Evolutionary conservation across 2,329 filamentous ascomycete species (phyloP), one percentile per base, ranked within the genome.

Genomic region (Penicillium sp.): DNA sequence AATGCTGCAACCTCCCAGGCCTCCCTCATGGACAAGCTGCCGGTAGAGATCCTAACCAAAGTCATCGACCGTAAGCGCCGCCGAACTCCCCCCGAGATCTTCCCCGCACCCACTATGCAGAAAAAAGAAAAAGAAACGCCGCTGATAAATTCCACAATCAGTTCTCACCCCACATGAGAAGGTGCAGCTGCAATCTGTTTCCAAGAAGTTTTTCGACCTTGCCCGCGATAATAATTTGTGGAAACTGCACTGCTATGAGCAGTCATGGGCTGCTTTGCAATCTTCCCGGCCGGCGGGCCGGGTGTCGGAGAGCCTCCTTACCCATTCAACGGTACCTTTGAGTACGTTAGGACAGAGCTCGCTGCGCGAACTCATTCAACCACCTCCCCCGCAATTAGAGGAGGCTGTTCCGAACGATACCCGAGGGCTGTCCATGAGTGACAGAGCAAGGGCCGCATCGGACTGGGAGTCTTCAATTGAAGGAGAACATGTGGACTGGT

Each of bases 401-500:
- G 53, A 59, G 24, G 43, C 5, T 9, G 24, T 4, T 5, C 19
- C 44, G 19, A 53, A 50, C n/a, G 52, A 51, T 19, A 37, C 49
- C 5, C 46, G 52, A 19, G 46, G 47, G 5, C 44, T 63, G 26
- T 69, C 73, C 14, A 62, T 64, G 53, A 68, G 64, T 27, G 67
- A 66, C 52, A 66, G 67, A 56, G 68, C 64, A 39, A 69, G 65
- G 56, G 74, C 70, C 11, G 71, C 70, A 3, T 87, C 87, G 5
- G 91, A 91, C 64, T 96, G 92, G 92, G 91, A 96, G 64, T 90
- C 90, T 0, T 85, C 85, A 0, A 91, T 89, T 61, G 84, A 86
- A 0, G 78, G 75, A 5, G 92, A 97, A 74, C 80, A 79, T 41
- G 81, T 93, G 21, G 86, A 90, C 48, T 97, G 91, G 89, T 96